A percentile compares a stretch with the other conserved stretches of the same genome.
Evolutionary conservation across 805 yeast species (phyloP).

Genomic region (Deakozyma indianensis): DNA sequence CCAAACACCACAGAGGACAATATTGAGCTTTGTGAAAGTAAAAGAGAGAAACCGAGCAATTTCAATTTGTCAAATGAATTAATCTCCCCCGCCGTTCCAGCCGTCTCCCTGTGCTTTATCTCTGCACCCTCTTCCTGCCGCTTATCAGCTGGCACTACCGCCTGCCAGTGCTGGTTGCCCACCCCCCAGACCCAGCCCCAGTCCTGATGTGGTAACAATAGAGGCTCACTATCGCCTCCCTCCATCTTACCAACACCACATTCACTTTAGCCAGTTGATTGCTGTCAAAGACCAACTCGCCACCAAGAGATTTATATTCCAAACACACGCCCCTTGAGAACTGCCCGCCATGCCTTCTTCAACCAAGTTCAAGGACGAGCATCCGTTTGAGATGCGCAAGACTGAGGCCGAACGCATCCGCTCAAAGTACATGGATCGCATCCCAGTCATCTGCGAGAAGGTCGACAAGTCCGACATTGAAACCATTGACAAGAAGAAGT

Average conservation of each 20-base stretch:
- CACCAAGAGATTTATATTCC: neutral
- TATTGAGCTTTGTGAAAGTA: too few relatives aligned
- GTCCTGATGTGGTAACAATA: neutral
- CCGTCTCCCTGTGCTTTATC: too few relatives aligned
- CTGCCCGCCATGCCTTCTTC: neutral
- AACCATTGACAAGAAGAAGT: slow-evolving; percentile 92
- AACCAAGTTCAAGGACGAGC: slow-evolving; percentile 72
- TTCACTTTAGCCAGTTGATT: too few relatives aligned
- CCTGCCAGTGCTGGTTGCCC: neutral
- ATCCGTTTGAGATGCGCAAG: slow-evolving; percentile 88
- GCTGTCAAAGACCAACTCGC: neutral
- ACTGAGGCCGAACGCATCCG: slow-evolving; percentile 88
- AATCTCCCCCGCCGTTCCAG: too few relatives aligned
- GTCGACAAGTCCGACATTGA: slow-evolving; percentile 94
- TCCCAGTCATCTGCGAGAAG: slow-evolving; percentile 94
- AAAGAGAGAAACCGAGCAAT: too few relatives aligned
- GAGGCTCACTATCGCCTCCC: neutral
- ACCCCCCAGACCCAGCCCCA: neutral
- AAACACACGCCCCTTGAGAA: neutral
- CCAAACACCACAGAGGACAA: too few relatives aligned
- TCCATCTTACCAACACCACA: neutral
- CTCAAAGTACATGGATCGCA: slow-evolving; percentile 77
- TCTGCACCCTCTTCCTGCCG: neutral
- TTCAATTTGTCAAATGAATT: too few relatives aligned
- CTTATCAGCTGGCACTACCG: neutral